Evolutionary conservation across 1,139 yeast genomes (phyloP).

Genomic region (Suhomyces chickasaworum): DNA sequence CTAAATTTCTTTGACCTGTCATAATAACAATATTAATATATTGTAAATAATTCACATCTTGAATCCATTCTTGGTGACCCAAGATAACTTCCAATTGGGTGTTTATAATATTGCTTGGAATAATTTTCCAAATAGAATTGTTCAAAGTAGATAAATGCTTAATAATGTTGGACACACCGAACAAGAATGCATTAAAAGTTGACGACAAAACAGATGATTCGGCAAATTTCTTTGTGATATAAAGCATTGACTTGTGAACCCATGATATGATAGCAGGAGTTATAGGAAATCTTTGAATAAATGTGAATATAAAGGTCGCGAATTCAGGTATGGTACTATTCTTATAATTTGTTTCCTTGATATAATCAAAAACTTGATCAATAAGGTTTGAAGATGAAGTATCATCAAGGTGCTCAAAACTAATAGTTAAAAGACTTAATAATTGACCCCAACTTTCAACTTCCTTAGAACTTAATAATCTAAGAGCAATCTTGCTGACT

Average conservation of each 20-base stretch:
- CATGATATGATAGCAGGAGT: conserved; percentile 27
- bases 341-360: conserved; percentile 22
- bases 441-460: conserved; percentile 19
- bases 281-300: conserved; percentile 13
- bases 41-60: conserved; percentile 36
- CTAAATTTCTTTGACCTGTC: conserved; percentile 33
- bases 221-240: conserved; percentile 64
- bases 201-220: conserved; percentile 42
- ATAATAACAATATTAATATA: conserved; percentile 44
- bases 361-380: conserved; percentile 18
- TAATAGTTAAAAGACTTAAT: conserved; percentile 17
- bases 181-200: conserved; percentile 34
- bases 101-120: conserved; percentile 54
- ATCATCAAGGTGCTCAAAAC: conserved; percentile 15
- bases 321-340: conserved; percentile 29
- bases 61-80: conserved; percentile 49
- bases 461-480: conserved; percentile 4
- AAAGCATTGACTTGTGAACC: conserved; percentile 55
- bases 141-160: conserved; percentile 14
- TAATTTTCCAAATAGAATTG: conserved; percentile 41
- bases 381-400: conserved; percentile 9
- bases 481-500: conserved; percentile 12
- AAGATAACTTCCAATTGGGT: conserved; percentile 70
- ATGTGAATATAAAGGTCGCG: conserved; percentile 22
- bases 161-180: conserved; percentile 21